Percentiles rank a stretch among this genome's conserved stretches.
Evolutionary conservation across 805 yeast genomes (phyloP).

Genomic region (Nakazawaea ernobii): DNA sequence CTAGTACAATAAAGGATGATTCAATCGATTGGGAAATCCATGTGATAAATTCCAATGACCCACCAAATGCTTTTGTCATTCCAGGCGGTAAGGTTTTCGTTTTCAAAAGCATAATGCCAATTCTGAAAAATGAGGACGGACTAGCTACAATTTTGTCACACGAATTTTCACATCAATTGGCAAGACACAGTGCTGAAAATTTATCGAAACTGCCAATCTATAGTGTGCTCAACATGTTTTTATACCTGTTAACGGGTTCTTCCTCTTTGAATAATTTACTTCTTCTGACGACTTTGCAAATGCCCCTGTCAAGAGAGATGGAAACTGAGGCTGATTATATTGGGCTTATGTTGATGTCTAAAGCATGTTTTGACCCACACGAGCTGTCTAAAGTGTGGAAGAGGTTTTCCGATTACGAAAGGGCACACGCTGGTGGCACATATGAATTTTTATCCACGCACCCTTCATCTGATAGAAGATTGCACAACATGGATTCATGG

Average conservation of each 20-base stretch:
- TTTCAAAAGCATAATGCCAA: slow-evolving; percentile 68
- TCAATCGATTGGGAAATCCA: slow-evolving; percentile 68
- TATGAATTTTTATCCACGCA: slow-evolving; percentile 81
- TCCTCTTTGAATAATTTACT: slow-evolving; percentile 43
- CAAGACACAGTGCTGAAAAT: slow-evolving; percentile 85
- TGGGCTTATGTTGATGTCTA: slow-evolving; percentile 87
- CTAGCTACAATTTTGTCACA: slow-evolving; percentile 93
- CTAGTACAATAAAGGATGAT: slow-evolving; percentile 32
- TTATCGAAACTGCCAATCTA: slow-evolving; percentile 73
- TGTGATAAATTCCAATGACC: slow-evolving; percentile 65
- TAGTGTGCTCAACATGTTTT: slow-evolving; percentile 41
- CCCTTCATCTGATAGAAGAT: slow-evolving; percentile 76
- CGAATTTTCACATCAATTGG: slow-evolving; percentile 91
- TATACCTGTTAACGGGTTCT: slow-evolving; percentile 61
- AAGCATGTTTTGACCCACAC: slow-evolving; percentile 78
- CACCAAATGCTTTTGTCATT: slow-evolving; percentile 95
- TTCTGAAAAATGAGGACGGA: slow-evolving; percentile 81
- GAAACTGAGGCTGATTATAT: slow-evolving; percentile 95
- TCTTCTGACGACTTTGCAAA: slow-evolving; percentile 51
- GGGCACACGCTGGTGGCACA: slow-evolving; percentile 22
- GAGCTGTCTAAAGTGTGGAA: slow-evolving; percentile 78
- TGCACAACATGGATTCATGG: slow-evolving; percentile 64
- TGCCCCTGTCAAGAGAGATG: slow-evolving; percentile 90
- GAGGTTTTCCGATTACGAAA: slow-evolving; percentile 61
- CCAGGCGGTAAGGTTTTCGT: slow-evolving; percentile 97